These are phyloP conservation scores for Umbelopsis sp. DNA, from an alignment of 192 early-diverging fungal species.

Conservation along the genomic window DNA sequence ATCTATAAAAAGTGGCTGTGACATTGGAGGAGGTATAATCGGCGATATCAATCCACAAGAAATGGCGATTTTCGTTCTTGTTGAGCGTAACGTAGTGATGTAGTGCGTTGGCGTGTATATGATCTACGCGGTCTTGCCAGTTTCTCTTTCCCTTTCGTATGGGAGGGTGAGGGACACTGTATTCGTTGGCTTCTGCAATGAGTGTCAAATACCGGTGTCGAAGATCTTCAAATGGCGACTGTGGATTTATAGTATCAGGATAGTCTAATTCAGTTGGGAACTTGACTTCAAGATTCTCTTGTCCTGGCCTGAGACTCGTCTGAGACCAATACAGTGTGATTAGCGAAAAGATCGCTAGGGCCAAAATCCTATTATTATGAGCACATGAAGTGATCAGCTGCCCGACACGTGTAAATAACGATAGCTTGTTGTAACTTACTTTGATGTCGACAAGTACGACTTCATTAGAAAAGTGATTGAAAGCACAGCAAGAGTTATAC, in stretches of 20 bases:
- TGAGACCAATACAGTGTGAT: conserved; percentile 6
- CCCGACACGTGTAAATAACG: background rate
- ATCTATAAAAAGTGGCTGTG: conserved; percentile 10
- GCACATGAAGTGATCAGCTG: background rate
- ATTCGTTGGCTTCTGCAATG: conserved; percentile 11
- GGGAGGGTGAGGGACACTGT: conserved; percentile 10
- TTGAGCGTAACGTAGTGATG: background rate
- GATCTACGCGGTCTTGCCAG: conserved; percentile 13
- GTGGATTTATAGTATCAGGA: conserved; percentile 6
- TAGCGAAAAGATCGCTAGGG: conserved; percentile 1
- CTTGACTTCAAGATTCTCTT: background rate
- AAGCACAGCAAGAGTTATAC: background rate
- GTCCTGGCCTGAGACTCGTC: background rate
- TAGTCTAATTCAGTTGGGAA: background rate
- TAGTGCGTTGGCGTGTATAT: conserved; percentile 1
- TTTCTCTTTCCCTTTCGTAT: conserved; percentile 4
- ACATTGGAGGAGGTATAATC: conserved; percentile 1
- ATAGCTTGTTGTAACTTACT: background rate
- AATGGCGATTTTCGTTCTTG: background rate
- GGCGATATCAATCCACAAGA: background rate
- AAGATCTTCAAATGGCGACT: conserved; percentile 6
- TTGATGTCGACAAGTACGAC: conserved; percentile 19
- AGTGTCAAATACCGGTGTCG: conserved; percentile 6
- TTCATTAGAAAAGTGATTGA: background rate
- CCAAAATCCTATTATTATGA: background rate